Evolutionary conservation across 768 basidiomycete species (phyloP).

Genomic region (Lentinus brumalis): DNA sequence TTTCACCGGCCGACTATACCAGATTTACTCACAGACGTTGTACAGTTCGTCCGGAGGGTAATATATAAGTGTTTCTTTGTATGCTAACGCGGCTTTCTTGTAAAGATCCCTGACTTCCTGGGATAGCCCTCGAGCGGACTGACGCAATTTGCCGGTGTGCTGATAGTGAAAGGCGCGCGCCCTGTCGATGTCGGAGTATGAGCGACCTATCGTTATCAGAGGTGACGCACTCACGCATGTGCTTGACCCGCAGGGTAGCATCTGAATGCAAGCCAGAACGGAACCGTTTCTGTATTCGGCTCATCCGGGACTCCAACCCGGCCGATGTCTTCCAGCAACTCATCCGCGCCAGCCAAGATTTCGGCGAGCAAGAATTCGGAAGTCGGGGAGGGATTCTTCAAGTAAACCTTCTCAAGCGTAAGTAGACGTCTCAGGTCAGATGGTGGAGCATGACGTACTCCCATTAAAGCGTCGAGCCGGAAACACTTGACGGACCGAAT

Average conservation of each 20-base stretch:
- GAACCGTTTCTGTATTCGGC: background rate
- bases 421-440: too few species aligned
- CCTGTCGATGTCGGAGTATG: too few species aligned
- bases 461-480: constrained; percentile 34
- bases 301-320: background rate
- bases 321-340: background rate
- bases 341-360: background rate
- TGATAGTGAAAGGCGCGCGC: too few species aligned
- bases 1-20: too few species aligned
- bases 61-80: too few species aligned
- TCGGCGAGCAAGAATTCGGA: background rate
- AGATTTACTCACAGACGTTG: too few species aligned
- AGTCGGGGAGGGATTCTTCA: background rate
- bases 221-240: constrained; percentile 3
- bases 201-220: too few species aligned
- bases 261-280: constrained; percentile 1
- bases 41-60: too few species aligned
- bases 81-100: too few species aligned
- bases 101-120: too few species aligned
- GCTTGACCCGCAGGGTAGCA: constrained; percentile 8
- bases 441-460: constrained; percentile 20
- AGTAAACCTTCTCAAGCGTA: background rate
- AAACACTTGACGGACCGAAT: constrained; percentile 41
- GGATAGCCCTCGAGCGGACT: too few species aligned
- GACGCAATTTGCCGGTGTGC: too few species aligned